Base-by-base conservation (phyloP, 305 asterid genomes). In the Fraxinus velutina region DNA sequence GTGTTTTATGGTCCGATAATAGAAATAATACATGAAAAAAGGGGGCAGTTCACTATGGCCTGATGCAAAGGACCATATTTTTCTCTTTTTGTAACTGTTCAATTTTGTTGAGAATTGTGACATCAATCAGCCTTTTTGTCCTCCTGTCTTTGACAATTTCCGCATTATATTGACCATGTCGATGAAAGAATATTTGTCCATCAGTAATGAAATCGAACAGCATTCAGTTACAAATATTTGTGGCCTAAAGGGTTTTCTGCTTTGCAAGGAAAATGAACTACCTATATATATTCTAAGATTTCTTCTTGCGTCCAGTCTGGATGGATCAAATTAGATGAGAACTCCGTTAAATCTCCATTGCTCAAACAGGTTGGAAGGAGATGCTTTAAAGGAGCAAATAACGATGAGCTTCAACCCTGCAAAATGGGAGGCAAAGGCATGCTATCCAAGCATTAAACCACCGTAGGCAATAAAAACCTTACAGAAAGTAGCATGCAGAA, bases 1-100 rank as follows among this genome's bases (percentile, higher is more conserved):
- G 64, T 13, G 81, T 76, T 82, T 73, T 78, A 83, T 42, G 78
- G 75, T 34, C 77, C 17, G 78, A 83, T 78, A 29, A 85, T 81
- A 78, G 34, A 27, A 92, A 91, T 88, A 92, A 88, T 87, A 27
- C 22, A 64, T 32, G 88, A 75, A 80, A 80, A 76, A 76, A 33
- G 21, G 39, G 50, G 52, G 75, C 72, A 42, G 78, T 81, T 80
- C 83, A 47, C 76, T 87, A 47, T 80, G 83, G 90, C 88, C 89
- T 84, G 84, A 84, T 22, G 76, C 34, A 75, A 83, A 64, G 85
- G 87, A 85, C 87, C 89, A 84, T 85, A 75, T 44, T 78, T 79
- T 80, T 86, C 77, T 24, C 60, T 76, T 85, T 79, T 85, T 78
- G 87, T 78, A 79, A 75, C 75, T 29, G 22, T 73, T 79, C 84